A percentile compares a stretch with the other conserved stretches of the same genome.
Conservation (phyloP, 2,329 filamentous ascomycete species). For the Colletotrichum cuscutae region DNA sequence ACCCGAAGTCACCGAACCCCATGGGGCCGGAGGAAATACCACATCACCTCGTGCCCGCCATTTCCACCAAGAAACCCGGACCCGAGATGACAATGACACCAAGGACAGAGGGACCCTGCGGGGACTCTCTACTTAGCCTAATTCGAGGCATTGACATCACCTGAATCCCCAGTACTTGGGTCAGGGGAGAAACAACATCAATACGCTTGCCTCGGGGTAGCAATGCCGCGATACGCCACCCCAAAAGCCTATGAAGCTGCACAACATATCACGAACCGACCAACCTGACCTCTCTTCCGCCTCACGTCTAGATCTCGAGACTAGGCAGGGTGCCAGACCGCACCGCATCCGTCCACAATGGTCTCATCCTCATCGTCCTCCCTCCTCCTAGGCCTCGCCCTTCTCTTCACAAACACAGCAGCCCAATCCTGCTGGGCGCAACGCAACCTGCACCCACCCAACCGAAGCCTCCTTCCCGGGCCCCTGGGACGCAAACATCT, state of each 20-base stretch:
- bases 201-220: constrained; percentile 4
- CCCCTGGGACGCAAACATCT: constrained; percentile 68
- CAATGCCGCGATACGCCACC: constrained; percentile 1
- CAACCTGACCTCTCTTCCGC: background rate
- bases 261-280: background rate
- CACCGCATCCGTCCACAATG: background rate
- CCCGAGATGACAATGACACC: background rate
- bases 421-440: constrained; percentile 62
- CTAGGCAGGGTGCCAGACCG: background rate
- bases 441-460: constrained; percentile 63
- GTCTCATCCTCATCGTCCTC: background rate
- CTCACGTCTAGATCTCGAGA: background rate
- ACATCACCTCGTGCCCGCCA: constrained; percentile 1
- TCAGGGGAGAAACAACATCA: background rate
- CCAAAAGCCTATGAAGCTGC: background rate
- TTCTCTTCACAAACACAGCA: background rate
- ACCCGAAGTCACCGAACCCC: constrained; percentile 27
- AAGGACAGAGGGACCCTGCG: background rate
- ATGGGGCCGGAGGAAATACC: constrained; percentile 3
- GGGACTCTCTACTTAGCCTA: background rate
- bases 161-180: background rate
- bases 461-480: constrained; percentile 62
- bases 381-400: constrained; percentile 41
- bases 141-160: background rate
- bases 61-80: background rate